Percentiles rank a stretch among this genome's conserved stretches.
These are phyloP conservation scores for Daldinia bambusicola DNA, from an alignment of 495 filamentous ascomycete genomes.

Conservation along the genomic window DNA sequence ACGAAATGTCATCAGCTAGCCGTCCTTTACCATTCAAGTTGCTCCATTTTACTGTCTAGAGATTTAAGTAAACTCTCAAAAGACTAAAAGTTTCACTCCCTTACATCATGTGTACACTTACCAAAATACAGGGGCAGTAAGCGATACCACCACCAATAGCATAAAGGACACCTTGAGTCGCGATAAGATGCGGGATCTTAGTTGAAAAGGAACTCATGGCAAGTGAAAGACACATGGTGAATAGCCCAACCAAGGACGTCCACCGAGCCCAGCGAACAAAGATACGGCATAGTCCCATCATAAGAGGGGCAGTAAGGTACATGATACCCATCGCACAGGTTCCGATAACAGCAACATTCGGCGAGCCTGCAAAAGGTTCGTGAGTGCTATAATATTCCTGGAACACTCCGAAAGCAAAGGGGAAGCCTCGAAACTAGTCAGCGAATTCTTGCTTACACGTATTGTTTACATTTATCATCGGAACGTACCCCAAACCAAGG, in stretches of 20 bases:
- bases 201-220: slow-evolving; percentile 54
- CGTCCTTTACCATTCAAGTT: not conserved
- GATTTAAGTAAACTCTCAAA: not conserved
- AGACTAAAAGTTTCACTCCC: not conserved
- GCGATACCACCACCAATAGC: slow-evolving; percentile 54
- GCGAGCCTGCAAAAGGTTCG: slow-evolving; percentile 54
- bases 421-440: slow-evolving; percentile 59
- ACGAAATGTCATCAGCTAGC: slow-evolving; percentile 26
- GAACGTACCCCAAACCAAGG: slow-evolving; percentile 65
- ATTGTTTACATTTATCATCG: not conserved
- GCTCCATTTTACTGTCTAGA: not conserved
- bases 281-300: slow-evolving; percentile 48
- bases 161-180: slow-evolving; percentile 60
- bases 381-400: slow-evolving; percentile 66
- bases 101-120: slow-evolving; percentile 18
- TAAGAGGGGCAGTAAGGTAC: slow-evolving; percentile 58
- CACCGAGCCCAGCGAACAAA: slow-evolving; percentile 48
- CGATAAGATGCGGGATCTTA: slow-evolving; percentile 49
- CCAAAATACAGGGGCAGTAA: slow-evolving; percentile 56
- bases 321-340: slow-evolving; percentile 56
- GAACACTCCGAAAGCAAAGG: slow-evolving; percentile 69
- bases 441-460: not conserved
- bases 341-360: slow-evolving; percentile 46
- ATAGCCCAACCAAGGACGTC: slow-evolving; percentile 46
- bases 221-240: slow-evolving; percentile 47